These are phyloP conservation scores for Phaeodactylum tricornutum DNA, from an alignment of 108 stramenopile genomes.

Conservation along the genomic window DNA sequence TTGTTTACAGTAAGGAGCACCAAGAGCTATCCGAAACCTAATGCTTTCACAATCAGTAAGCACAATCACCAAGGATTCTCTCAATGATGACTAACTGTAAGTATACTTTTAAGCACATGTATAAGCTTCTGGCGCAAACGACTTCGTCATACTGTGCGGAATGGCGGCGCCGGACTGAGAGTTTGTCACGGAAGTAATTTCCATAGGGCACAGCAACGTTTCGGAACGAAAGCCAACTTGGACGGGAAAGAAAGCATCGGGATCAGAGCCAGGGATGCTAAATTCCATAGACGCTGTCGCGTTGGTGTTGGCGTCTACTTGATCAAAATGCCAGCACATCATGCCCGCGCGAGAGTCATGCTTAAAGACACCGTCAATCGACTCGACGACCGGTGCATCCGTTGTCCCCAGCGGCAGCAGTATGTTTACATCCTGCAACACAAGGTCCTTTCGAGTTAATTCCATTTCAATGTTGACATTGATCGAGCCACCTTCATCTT, in stretches of 20 bases:
- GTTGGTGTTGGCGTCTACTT: slow-evolving; percentile 76
- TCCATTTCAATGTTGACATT: slow-evolving; percentile 96
- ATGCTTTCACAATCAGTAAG: too few relatives aligned
- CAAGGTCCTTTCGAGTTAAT: slow-evolving; percentile 60
- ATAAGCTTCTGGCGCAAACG: slow-evolving; percentile 58
- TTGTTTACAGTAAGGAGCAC: too few relatives aligned
- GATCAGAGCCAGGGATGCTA: slow-evolving; percentile 63
- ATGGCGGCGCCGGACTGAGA: slow-evolving; percentile 55
- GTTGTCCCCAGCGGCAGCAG: slow-evolving; percentile 88
- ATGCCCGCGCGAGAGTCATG: slow-evolving; percentile 85
- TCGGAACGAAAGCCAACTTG: slow-evolving; percentile 88
- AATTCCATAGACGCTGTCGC: slow-evolving; percentile 89
- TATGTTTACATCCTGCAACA: slow-evolving; percentile 91
- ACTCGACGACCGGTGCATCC: slow-evolving; percentile 70
- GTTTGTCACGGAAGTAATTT: slow-evolving; percentile 53
- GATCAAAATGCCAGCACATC: slow-evolving; percentile 94
- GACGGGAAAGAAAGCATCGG: slow-evolving; percentile 94
- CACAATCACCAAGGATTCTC: too few relatives aligned
- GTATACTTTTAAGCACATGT: slow-evolving; percentile 55
- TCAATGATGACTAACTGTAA: too few relatives aligned
- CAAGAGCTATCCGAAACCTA: too few relatives aligned
- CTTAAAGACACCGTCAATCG: slow-evolving; percentile 87
- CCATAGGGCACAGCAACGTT: slow-evolving; percentile 80
- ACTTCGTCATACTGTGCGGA: slow-evolving; percentile 64
- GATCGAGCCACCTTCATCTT: slow-evolving; percentile 91